Conservation (phyloP, 192 early-diverging fungal species). For the Rhizophagus clarus region DNA sequence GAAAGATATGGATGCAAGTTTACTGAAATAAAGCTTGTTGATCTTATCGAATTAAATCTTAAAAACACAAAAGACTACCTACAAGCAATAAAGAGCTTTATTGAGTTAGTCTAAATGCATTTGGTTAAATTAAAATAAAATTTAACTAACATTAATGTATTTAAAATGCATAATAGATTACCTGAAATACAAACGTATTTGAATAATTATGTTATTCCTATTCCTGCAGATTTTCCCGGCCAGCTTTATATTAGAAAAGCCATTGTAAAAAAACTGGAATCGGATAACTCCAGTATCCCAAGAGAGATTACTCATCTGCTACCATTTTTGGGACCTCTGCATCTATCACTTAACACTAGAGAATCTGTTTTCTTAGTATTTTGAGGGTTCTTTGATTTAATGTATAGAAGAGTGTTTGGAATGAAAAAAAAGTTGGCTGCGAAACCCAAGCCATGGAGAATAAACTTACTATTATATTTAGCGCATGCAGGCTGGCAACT, state of each 20-base stretch:
- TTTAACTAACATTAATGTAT: neutral
- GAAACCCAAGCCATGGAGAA: neutral
- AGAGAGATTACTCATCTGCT: neutral
- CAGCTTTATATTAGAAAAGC: slow-evolving; percentile 7
- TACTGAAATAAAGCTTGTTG: neutral
- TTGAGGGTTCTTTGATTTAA: slow-evolving; percentile 8
- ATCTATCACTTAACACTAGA: slow-evolving; percentile 5
- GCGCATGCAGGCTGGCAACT: neutral
- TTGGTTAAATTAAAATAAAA: neutral
- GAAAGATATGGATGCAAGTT: slow-evolving; percentile 9
- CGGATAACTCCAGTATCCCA: neutral
- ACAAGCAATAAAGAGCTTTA: neutral
- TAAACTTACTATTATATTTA: slow-evolving; percentile 17
- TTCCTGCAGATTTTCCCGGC: neutral
- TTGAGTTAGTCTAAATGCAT: neutral
- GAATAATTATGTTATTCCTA: neutral
- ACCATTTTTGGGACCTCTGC: slow-evolving; percentile 1
- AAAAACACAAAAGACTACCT: slow-evolving; percentile 11
- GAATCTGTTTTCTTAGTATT: slow-evolving; percentile 21
- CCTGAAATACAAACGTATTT: slow-evolving; percentile 9
- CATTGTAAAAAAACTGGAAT: neutral
- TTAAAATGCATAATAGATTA: neutral
- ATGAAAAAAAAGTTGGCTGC: slow-evolving; percentile 8
- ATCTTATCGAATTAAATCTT: neutral
- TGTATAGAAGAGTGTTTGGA: neutral